These are phyloP conservation scores for Zasmidium citrigriseum DNA, from an alignment of 2,329 filamentous ascomycete species.

Conservation along the genomic window DNA sequence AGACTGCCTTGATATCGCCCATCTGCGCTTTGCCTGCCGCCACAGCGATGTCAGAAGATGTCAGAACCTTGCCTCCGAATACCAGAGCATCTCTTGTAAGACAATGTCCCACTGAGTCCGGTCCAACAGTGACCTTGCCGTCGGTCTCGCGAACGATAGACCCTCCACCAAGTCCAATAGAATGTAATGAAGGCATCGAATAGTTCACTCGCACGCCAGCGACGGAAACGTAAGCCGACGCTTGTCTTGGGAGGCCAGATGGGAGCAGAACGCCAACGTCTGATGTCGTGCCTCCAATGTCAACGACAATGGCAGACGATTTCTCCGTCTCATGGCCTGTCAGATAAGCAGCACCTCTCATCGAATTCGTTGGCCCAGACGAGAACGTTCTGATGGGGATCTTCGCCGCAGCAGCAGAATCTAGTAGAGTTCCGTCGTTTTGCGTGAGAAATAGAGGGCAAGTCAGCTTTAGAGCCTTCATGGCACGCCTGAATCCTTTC, in stretches of 20 bases:
- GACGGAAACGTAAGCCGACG: slow-evolving; percentile 61
- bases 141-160: slow-evolving; percentile 42
- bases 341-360: slow-evolving; percentile 60
- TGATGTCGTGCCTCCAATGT: slow-evolving; percentile 67
- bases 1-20: slow-evolving; percentile 26
- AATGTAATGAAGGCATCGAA: slow-evolving; percentile 51
- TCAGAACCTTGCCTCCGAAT: slow-evolving; percentile 57
- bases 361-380: slow-evolving; percentile 55
- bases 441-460: slow-evolving; percentile 55
- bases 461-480: slow-evolving; percentile 45
- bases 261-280: slow-evolving; percentile 62
- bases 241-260: slow-evolving; percentile 63
- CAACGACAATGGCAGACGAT: slow-evolving; percentile 56
- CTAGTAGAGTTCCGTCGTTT: slow-evolving; percentile 54
- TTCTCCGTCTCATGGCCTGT: slow-evolving; percentile 37
- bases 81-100: slow-evolving; percentile 51
- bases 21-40: slow-evolving; percentile 30
- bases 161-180: slow-evolving; percentile 60
- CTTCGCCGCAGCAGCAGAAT: slow-evolving; percentile 47
- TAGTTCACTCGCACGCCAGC: slow-evolving; percentile 59
- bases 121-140: slow-evolving; percentile 51
- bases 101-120: slow-evolving; percentile 57
- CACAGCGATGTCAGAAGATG: slow-evolving; percentile 56
- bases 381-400: slow-evolving; percentile 55
- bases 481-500: slow-evolving; percentile 48